Base-by-base conservation (phyloP, 1,139 yeast genomes). In the Geotrichum aggregatum region DNA sequence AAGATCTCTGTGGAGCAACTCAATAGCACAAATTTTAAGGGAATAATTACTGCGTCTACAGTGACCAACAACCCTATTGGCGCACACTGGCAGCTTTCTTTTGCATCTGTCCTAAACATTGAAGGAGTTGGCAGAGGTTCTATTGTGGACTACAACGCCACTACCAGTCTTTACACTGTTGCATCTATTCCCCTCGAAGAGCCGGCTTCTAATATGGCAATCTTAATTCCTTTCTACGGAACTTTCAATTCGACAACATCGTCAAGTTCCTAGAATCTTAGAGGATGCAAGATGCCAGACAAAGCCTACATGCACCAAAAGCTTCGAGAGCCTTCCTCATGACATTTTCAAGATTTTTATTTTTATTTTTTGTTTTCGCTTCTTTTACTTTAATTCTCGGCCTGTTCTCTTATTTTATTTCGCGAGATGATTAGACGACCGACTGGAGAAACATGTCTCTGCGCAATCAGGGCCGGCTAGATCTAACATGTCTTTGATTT, bases 191-290 rank as follows among this genome's bases (percentile, higher is more conserved):
- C 38, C 18, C 24, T 19, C 13, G 47, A 42, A 28, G 55, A 52
- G 31, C 52, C 52, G 3, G 21, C 40, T 16, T 41, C 49, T 10
- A 45, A 45, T 21, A 52, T 52, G 55, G 55, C 52, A 7, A 42
- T 52, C 30, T 30, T 33, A 4, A 44, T 52, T 42, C 52, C 52
- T 11, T 52, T 49, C 49, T 52, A 52, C 50, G 55, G 52, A 19
- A 43, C 38, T 18, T 43, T 14, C 39, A 35, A 35, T 24, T 24
- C 28, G 28, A 24, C 28, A 8, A 24, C n/a, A n/a, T n/a, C n/a
- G n/a, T n/a, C n/a, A n/a, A n/a, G n/a, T n/a, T n/a, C n/a, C n/a
- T n/a, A n/a, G n/a, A n/a, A n/a, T n/a, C n/a, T n/a, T n/a, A n/a
- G n/a, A n/a, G n/a, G n/a, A n/a, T n/a, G n/a, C n/a, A n/a, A n/a